These are phyloP conservation scores for Sordariomycetes sp. DNA, from an alignment of 2,329 filamentous ascomycete genomes.

Conservation along the genomic window DNA sequence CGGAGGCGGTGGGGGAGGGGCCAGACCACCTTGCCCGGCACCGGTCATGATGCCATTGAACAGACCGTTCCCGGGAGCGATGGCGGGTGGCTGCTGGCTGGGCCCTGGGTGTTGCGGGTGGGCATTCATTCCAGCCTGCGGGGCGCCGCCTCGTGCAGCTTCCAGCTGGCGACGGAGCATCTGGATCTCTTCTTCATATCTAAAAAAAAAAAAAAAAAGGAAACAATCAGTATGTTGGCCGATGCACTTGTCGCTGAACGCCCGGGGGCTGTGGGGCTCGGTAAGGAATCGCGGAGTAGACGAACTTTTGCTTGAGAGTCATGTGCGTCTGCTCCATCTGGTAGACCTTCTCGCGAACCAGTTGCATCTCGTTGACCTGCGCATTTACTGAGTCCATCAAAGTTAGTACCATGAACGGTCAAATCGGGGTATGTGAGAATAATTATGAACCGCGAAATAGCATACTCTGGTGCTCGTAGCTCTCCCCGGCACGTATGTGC, in stretches of 20 bases:
- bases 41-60: conserved; percentile 96
- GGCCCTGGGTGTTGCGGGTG: conserved; percentile 68
- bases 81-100: conserved; percentile 75
- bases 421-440: neutral
- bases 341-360: conserved; percentile 88
- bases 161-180: conserved; percentile 81
- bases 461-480: conserved; percentile 91
- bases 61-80: conserved; percentile 83
- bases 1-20: conserved; percentile 68
- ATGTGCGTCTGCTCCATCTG: conserved; percentile 85
- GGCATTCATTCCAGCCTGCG: conserved; percentile 50
- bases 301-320: conserved; percentile 78
- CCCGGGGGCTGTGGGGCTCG: neutral
- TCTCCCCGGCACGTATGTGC: conserved; percentile 69
- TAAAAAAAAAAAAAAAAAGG: conserved; percentile 28
- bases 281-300: neutral
- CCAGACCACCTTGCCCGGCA: conserved; percentile 70
- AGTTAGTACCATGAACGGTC: neutral
- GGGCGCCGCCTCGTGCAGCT: conserved; percentile 54
- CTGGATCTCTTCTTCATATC: conserved; percentile 87
- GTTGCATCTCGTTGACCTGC: conserved; percentile 90
- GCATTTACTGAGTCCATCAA: conserved; percentile 54
- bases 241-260: neutral
- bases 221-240: no score
- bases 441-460: conserved; percentile 14